phyloP scores from a whole-genome alignment of 345 rosid species.

The Camelina neglecta region DNA sequence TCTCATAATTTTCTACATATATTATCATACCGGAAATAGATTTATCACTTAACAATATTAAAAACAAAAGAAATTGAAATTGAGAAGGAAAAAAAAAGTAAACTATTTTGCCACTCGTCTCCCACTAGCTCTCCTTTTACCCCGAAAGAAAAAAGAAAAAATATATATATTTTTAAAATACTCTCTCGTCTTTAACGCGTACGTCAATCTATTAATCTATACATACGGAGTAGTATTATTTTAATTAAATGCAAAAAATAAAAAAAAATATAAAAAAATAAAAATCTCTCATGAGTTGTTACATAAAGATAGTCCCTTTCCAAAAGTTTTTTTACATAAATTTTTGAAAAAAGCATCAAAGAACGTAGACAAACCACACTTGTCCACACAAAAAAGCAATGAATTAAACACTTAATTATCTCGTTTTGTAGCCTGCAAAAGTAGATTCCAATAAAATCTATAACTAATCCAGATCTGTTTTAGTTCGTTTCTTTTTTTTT shows the following conservation, averaged over 20 bases:
- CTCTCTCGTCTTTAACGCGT: slow-evolving; percentile 19
- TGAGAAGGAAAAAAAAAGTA: slow-evolving; percentile 33
- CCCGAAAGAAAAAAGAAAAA: not conserved
- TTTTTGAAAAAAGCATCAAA: slow-evolving; percentile 39
- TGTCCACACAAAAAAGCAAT: slow-evolving; percentile 44
- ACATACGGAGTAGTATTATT: not conserved
- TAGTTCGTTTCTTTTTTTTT: not conserved
- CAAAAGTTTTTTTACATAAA: slow-evolving; percentile 36
- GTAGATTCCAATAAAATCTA: slow-evolving; percentile 35
- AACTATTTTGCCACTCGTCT: slow-evolving; percentile 44
- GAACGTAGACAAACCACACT: slow-evolving; percentile 40
- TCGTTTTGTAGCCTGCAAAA: slow-evolving; percentile 27
- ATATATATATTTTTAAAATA: slow-evolving; percentile 17
- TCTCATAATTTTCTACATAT: not conserved
- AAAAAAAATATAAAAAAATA: not conserved
- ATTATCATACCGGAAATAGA: not conserved
- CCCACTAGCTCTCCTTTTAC: slow-evolving; percentile 40
- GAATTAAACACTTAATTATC: slow-evolving; percentile 25
- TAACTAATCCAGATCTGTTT: slow-evolving; percentile 31
- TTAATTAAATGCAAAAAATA: not conserved
- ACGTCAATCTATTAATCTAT: slow-evolving; percentile 21
- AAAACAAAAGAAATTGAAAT: not conserved
- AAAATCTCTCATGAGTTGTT: slow-evolving; percentile 5
- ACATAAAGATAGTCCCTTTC: slow-evolving; percentile 38
- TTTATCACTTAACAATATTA: slow-evolving; percentile 2